These are phyloP conservation scores for Ceratocystis eucalypticola DNA, from an alignment of 2,329 filamentous ascomycete species.

Conservation along the genomic window DNA sequence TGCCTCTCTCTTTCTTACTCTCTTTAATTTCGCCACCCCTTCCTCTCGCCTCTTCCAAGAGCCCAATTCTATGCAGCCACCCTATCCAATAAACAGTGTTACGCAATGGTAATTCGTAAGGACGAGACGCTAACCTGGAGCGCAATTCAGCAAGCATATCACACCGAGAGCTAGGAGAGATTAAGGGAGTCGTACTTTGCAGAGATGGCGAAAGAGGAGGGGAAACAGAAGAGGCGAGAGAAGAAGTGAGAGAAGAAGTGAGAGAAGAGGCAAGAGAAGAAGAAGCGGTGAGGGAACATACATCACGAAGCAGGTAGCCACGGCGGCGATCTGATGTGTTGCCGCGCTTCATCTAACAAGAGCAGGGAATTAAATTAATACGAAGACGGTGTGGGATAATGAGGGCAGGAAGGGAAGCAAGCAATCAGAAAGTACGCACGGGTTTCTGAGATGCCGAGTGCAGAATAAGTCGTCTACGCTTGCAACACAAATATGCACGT, in stretches of 20 bases:
- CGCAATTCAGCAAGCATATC: neutral
- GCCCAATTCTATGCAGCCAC: neutral
- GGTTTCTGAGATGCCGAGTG: too few species aligned
- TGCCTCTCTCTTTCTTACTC: neutral
- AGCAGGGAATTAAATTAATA: constrained; percentile 6
- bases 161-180: neutral
- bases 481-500: too few species aligned
- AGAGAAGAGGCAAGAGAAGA: neutral
- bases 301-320: neutral
- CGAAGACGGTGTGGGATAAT: neutral
- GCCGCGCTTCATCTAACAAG: neutral
- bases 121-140: neutral
- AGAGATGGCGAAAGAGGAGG: neutral
- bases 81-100: neutral
- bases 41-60: neutral
- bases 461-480: too few species aligned
- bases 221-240: neutral
- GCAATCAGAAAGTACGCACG: neutral
- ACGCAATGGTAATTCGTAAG: neutral
- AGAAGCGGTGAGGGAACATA: constrained; percentile 9
- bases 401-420: neutral
- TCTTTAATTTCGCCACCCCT: neutral
- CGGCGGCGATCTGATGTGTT: neutral
- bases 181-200: neutral
- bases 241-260: neutral